Base-by-base conservation (phyloP, 441 rosid genomes). In the Viola pubescens region DNA sequence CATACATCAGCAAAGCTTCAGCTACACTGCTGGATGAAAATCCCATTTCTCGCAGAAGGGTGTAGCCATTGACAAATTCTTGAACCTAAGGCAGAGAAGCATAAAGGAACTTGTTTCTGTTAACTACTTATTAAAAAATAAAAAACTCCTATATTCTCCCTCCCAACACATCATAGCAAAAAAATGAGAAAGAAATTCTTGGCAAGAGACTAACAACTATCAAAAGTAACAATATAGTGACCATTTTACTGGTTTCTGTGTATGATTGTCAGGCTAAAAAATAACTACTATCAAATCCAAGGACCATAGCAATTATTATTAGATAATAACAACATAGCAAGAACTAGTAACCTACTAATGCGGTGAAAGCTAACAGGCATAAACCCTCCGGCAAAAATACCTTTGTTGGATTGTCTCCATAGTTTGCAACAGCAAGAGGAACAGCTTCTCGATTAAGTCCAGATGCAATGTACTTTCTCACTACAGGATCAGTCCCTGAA, bases 351-450 rank as follows among this genome's bases (percentile, higher is more conserved):
- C 42, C 45, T 19, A 12, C n/a, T 10, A 44, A 7, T 19, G 42
- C 4, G 54, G 34, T 3, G 37, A 42, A 41, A 12, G 54, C n/a
- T 26, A 48, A 37, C 26, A 34, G n/a, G 48, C 41, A 14, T 8
- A 6, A 19, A 48, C 12, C n/a, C 4, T 13, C 48, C 49, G 37
- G 40, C 53, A 34, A 42, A 54, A 44, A 7, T 67, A 92, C 98
- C 94, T 87, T 86, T 3, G 85, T 72, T 51, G 94, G 90, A 77
- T 84, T 75, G 71, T 92, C 97, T 65, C 97, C 91, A 64, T 84
- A 89, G 76, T 80, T 85, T 62, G 91, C 84, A 67, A 94, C 86
- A 5, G 97, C 98, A 57, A 81, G 58, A 45, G 75, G 66, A 70
- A 88, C 91, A 48, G 91, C 91, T 60, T 88, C 97, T 64, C 82